Conservation (phyloP, 176 grass and related monocot genomes). For the Thalia dealbata region DNA sequence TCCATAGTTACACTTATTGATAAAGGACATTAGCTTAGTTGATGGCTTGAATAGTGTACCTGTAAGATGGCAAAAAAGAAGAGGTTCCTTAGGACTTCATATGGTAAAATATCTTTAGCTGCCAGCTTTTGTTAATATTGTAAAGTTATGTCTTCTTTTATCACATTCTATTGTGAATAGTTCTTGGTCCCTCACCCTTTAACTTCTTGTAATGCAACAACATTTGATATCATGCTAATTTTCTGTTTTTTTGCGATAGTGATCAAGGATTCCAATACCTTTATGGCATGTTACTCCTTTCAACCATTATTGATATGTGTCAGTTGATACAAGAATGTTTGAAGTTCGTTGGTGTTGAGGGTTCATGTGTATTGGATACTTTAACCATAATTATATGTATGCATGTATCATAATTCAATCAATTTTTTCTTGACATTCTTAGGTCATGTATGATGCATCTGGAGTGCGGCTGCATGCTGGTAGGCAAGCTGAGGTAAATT, state of each 20-base stretch:
- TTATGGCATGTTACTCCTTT: not conserved
- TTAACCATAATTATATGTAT: not conserved
- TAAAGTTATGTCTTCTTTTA: too few relatives aligned
- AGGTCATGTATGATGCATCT: constrained; percentile 99
- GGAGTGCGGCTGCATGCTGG: constrained; percentile 90
- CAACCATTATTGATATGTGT: not conserved
- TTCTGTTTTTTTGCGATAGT: not conserved
- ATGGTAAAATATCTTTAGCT: too few relatives aligned
- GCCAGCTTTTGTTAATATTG: too few relatives aligned
- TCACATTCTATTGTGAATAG: too few relatives aligned
- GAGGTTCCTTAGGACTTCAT: too few relatives aligned
- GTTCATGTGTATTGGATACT: not conserved
- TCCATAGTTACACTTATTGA: not conserved
- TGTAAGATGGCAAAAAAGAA: not conserved
- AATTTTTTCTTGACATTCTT: not conserved
- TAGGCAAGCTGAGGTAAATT: constrained; percentile 86
- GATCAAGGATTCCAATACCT: not conserved
- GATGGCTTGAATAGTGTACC: not conserved
- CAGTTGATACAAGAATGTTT: not conserved
- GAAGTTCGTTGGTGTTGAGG: not conserved
- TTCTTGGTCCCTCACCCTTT: too few relatives aligned
- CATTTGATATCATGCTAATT: not conserved
- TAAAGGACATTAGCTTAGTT: not conserved
- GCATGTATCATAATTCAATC: not conserved
- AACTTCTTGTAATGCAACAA: not conserved